Evolutionary conservation across 1,284 basidiomycete genomes (phyloP).

Genomic region (Abortiporus biennis): DNA sequence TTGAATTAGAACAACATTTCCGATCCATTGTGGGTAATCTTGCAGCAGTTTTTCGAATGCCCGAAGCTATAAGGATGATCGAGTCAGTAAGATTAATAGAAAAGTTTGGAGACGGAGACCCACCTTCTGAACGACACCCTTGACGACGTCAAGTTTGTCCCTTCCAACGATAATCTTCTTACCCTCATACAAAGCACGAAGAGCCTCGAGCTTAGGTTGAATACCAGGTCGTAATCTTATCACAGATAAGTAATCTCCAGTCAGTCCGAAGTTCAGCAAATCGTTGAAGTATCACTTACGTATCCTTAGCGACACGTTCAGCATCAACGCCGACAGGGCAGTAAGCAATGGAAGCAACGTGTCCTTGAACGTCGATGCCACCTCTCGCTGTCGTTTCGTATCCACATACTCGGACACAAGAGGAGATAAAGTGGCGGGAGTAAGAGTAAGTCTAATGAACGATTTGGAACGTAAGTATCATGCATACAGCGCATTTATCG

Average conservation of each 20-base stretch:
- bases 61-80: conserved; percentile 51
- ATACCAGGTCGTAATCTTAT: conserved; percentile 72
- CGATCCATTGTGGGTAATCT: conserved; percentile 94
- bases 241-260: not conserved
- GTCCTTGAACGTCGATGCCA: conserved; percentile 89
- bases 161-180: conserved; percentile 99
- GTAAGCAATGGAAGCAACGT: conserved; percentile 81
- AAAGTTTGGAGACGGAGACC: conserved; percentile 6
- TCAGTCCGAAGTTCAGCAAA: conserved; percentile 2
- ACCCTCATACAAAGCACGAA: conserved; percentile 84
- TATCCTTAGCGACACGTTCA: conserved; percentile 80
- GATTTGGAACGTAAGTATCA: too few species aligned
- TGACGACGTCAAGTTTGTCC: conserved; percentile 98
- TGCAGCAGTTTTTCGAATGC: conserved; percentile 94
- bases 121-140: conserved; percentile 95
- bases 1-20: conserved; percentile 81
- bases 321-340: conserved; percentile 99
- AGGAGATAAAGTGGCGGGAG: conserved; percentile 91
- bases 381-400: conserved; percentile 74
- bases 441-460: conserved; percentile 90
- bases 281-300: conserved; percentile 36
- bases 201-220: conserved; percentile 82
- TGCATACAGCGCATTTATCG: too few species aligned
- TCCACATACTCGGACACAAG: conserved; percentile 94
- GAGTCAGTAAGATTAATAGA: conserved; percentile 1